Evolutionary conservation across 2,329 filamentous ascomycete species (phyloP).

Genomic region (Elsinoe perseae): DNA sequence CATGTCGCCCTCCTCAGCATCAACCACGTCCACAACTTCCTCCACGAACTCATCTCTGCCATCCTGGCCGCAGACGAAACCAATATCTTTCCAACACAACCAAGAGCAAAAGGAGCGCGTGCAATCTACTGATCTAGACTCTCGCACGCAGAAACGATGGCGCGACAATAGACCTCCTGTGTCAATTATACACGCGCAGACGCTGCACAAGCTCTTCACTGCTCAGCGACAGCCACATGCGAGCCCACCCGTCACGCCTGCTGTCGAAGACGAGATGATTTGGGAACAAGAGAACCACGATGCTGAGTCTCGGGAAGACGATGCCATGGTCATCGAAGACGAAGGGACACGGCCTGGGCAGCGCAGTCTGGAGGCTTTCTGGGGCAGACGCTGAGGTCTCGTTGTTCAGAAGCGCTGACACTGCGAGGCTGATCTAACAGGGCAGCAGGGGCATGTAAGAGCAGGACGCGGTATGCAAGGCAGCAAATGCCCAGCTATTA

Average conservation of each 20-base stretch:
- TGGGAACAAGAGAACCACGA: not conserved
- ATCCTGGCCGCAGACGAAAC: not conserved
- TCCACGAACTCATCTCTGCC: not conserved
- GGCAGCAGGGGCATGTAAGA: too few relatives aligned
- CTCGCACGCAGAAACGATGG: slow-evolving; percentile 52
- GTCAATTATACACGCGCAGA: slow-evolving; percentile 44
- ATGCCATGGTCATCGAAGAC: not conserved
- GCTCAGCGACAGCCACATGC: slow-evolving; percentile 30
- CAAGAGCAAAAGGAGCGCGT: slow-evolving; percentile 23
- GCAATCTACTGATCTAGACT: slow-evolving; percentile 38
- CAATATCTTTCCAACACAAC: slow-evolving; percentile 21
- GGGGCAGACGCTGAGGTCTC: not conserved
- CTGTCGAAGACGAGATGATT: not conserved
- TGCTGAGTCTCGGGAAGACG: not conserved
- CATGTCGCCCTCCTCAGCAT: slow-evolving; percentile 28
- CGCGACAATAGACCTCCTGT: slow-evolving; percentile 53
- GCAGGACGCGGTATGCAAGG: too few relatives aligned
- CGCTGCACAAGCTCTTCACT: slow-evolving; percentile 38
- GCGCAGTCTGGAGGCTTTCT: slow-evolving; percentile 10
- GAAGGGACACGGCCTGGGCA: not conserved
- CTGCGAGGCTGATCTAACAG: too few relatives aligned
- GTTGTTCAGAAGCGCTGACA: too few relatives aligned
- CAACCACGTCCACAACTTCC: slow-evolving; percentile 27
- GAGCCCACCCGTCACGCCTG: not conserved
- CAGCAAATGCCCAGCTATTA: too few relatives aligned